Conservation (phyloP, 768 basidiomycete species). For the Pleurotus tuoliensis region DNA sequence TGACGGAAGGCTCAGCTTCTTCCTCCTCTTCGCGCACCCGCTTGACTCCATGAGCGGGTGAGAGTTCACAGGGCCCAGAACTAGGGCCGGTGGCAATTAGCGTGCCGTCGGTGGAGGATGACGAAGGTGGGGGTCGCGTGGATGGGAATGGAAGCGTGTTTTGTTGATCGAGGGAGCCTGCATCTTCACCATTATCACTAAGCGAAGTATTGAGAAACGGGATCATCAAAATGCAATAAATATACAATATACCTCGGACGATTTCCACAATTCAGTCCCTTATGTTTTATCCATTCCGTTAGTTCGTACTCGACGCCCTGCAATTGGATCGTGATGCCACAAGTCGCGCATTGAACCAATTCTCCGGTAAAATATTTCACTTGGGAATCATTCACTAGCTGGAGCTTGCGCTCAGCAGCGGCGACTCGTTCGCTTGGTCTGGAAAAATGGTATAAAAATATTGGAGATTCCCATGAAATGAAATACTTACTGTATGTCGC, state of each 20-base stretch:
- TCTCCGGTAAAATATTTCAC: constrained; percentile 43
- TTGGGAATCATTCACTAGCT: constrained; percentile 61
- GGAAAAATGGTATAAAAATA: not conserved
- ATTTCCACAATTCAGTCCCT: constrained; percentile 21
- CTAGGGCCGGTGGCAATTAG: constrained; percentile 24
- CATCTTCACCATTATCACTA: constrained; percentile 3
- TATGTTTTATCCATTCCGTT: constrained; percentile 61
- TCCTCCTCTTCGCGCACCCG: constrained; percentile 37
- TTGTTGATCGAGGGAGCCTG: constrained; percentile 5
- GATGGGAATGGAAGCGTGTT: constrained; percentile 3
- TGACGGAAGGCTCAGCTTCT: constrained; percentile 19
- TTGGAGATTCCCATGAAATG: constrained; percentile 8
- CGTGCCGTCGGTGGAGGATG: constrained; percentile 36
- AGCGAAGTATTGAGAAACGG: not conserved
- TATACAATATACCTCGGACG: constrained; percentile 32
- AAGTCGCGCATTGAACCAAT: constrained; percentile 49
- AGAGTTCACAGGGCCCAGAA: constrained; percentile 11
- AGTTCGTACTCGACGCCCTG: constrained; percentile 57
- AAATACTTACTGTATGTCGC: constrained; percentile 38
- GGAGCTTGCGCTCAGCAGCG: constrained; percentile 57
- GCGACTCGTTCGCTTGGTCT: constrained; percentile 60
- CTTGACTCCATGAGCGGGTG: constrained; percentile 34
- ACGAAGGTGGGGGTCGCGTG: constrained; percentile 27
- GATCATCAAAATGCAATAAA: not conserved
- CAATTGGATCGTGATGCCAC: constrained; percentile 40